These are phyloP conservation scores for Mycena rosella DNA, from an alignment of 768 basidiomycete genomes.

Conservation along the genomic window DNA sequence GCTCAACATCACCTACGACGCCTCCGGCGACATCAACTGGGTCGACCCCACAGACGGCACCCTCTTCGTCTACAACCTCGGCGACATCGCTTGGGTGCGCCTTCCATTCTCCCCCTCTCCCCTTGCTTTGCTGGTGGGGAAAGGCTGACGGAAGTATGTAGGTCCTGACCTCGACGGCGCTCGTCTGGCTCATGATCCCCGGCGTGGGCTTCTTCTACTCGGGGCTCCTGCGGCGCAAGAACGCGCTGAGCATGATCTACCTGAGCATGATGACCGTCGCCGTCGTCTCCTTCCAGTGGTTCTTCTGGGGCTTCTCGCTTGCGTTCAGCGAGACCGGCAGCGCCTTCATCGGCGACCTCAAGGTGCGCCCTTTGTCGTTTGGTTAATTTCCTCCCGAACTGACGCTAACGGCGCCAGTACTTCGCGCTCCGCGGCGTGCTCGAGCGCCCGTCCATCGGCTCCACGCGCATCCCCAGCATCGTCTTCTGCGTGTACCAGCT, in stretches of 20 bases:
- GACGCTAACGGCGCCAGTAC: constrained; percentile 62
- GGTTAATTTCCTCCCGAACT: neutral
- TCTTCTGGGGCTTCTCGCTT: constrained; percentile 97
- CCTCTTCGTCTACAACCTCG: constrained; percentile 45
- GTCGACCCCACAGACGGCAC: constrained; percentile 24
- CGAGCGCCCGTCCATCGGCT: constrained; percentile 80
- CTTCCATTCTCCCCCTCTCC: neutral
- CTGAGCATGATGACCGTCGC: constrained; percentile 82
- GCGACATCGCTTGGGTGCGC: constrained; percentile 69
- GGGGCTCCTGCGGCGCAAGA: constrained; percentile 92
- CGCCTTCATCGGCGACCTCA: constrained; percentile 87
- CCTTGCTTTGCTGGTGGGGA: neutral
- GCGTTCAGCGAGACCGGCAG: constrained; percentile 86
- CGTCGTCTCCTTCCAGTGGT: constrained; percentile 94
- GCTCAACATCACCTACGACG: constrained; percentile 33
- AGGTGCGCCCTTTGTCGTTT: constrained; percentile 39
- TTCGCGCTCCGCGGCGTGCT: constrained; percentile 88
- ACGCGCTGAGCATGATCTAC: constrained; percentile 92
- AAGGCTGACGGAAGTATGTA: no score
- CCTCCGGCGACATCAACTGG: constrained; percentile 30
- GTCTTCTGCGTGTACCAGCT: constrained; percentile 89
- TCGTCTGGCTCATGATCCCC: constrained; percentile 90
- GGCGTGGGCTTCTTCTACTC: constrained; percentile 93
- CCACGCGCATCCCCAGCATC: constrained; percentile 75
- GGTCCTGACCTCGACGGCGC: constrained; percentile 79